These are phyloP conservation scores for Lineolata rhizophorae DNA, from an alignment of 495 filamentous ascomycete genomes.

Conservation along the genomic window DNA sequence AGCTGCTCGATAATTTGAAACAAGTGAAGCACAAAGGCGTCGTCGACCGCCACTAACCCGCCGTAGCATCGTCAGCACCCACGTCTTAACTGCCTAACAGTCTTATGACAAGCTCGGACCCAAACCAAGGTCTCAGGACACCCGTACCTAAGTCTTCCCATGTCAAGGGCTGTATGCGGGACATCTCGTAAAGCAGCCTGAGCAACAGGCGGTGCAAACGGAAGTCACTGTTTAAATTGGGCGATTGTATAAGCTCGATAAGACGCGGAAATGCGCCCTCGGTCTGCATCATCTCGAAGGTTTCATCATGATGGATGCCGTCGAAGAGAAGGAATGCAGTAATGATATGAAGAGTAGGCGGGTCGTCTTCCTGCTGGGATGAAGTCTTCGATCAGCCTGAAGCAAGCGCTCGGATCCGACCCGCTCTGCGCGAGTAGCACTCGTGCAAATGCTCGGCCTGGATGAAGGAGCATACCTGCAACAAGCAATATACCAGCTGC, in stretches of 20 bases:
- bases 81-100: too few species aligned
- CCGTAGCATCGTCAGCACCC: conserved; percentile 12
- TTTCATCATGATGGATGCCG: conserved; percentile 53
- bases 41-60: conserved; percentile 42
- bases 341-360: conserved; percentile 57
- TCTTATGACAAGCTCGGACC: background rate
- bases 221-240: conserved; percentile 23
- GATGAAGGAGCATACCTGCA: conserved; percentile 48
- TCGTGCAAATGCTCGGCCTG: too few species aligned
- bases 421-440: too few species aligned
- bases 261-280: conserved; percentile 69
- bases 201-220: conserved; percentile 62
- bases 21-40: conserved; percentile 62
- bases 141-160: conserved; percentile 51
- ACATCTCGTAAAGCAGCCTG: conserved; percentile 93
- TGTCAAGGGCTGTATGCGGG: conserved; percentile 64
- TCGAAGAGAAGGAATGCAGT: conserved; percentile 79
- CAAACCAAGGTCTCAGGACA: background rate
- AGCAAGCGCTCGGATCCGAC: background rate
- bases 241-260: conserved; percentile 54
- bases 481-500: conserved; percentile 76
- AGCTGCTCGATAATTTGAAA: conserved; percentile 77
- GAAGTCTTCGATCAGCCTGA: conserved; percentile 2
- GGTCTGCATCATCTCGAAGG: conserved; percentile 67
- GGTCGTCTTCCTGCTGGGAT: conserved; percentile 45